These are phyloP conservation scores for Scytalidium lignicola DNA, from an alignment of 2,329 filamentous ascomycete genomes.

Conservation along the genomic window DNA sequence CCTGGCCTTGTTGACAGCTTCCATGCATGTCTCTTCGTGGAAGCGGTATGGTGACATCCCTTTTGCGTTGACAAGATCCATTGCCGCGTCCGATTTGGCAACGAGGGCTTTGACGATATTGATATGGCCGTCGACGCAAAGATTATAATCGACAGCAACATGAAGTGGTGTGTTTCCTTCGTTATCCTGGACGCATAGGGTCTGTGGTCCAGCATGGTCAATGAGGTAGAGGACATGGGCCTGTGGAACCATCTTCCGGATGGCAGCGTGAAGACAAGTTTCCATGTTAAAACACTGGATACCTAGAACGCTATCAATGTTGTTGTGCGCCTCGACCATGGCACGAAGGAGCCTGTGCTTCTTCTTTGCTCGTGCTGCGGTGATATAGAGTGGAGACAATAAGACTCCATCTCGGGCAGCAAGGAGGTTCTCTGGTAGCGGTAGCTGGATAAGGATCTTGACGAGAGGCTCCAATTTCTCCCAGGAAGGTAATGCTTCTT, in stretches of 20 bases:
- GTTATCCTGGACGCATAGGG: slow-evolving; percentile 7
- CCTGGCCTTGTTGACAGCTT: not conserved
- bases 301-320: slow-evolving; percentile 8
- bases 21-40: slow-evolving; percentile 6
- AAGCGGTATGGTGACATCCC: slow-evolving; percentile 9
- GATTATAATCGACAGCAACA: slow-evolving; percentile 11
- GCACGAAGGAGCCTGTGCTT: slow-evolving; percentile 6
- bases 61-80: slow-evolving; percentile 6
- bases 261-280: slow-evolving; percentile 11
- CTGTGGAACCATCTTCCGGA: slow-evolving; percentile 3
- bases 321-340: slow-evolving; percentile 8
- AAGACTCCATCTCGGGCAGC: slow-evolving; percentile 8
- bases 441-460: slow-evolving; percentile 4
- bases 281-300: slow-evolving; percentile 5
- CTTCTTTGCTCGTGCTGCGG: slow-evolving; percentile 10
- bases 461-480: slow-evolving; percentile 6
- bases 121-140: slow-evolving; percentile 9
- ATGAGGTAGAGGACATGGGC: slow-evolving; percentile 7
- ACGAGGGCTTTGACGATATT: slow-evolving; percentile 11
- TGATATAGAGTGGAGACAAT: slow-evolving; percentile 15
- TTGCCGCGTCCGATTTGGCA: slow-evolving; percentile 4
- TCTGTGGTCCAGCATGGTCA: slow-evolving; percentile 3
- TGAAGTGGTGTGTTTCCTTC: slow-evolving; percentile 12
- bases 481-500: slow-evolving; percentile 3
- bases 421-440: slow-evolving; percentile 4